Percentiles rank a stretch among this genome's conserved stretches.
phyloP scores from a whole-genome alignment of 2,329 filamentous ascomycete genomes.

The Chaetomium olivaceum region DNA sequence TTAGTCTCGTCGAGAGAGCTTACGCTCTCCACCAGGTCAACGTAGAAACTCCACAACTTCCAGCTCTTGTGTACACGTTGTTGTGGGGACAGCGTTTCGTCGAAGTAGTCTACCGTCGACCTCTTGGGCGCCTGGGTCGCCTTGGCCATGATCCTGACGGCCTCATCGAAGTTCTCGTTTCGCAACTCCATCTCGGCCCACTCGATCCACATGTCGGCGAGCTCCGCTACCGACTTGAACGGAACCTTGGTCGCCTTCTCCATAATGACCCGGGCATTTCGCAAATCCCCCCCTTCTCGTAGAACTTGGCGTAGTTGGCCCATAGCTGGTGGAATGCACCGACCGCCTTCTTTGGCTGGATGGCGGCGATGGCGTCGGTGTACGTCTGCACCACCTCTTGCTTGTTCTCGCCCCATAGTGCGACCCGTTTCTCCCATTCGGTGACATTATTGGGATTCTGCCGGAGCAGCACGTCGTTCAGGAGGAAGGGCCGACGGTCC shows the following conservation, averaged over 20 bases:
- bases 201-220: constrained; percentile 98
- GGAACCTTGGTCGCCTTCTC: constrained; percentile 98
- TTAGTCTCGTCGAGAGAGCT: constrained; percentile 87
- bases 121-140: constrained; percentile 95
- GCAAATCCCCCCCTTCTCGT: constrained; percentile 85
- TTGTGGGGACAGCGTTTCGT: constrained; percentile 89
- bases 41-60: constrained; percentile 99
- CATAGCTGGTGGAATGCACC: constrained; percentile 94
- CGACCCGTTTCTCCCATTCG: constrained; percentile 98
- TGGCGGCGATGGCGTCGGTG: constrained; percentile 87
- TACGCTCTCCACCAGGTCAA: constrained; percentile 94
- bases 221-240: constrained; percentile 94
- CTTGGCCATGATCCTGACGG: constrained; percentile 94
- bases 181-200: constrained; percentile 98
- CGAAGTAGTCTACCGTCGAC: constrained; percentile 99
- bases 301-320: constrained; percentile 96
- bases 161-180: constrained; percentile 92
- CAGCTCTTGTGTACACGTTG: constrained; percentile 98
- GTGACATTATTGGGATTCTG: constrained; percentile 96
- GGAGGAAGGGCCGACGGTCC: constrained; percentile 91
- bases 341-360: constrained; percentile 90
- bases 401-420: constrained; percentile 91
- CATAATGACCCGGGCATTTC: constrained; percentile 87
- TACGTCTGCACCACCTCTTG: constrained; percentile 91
- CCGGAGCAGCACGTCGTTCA: constrained; percentile 91